Base-by-base conservation (phyloP, 2,329 filamentous ascomycete species). In the Epichloe gansuensis region DNA sequence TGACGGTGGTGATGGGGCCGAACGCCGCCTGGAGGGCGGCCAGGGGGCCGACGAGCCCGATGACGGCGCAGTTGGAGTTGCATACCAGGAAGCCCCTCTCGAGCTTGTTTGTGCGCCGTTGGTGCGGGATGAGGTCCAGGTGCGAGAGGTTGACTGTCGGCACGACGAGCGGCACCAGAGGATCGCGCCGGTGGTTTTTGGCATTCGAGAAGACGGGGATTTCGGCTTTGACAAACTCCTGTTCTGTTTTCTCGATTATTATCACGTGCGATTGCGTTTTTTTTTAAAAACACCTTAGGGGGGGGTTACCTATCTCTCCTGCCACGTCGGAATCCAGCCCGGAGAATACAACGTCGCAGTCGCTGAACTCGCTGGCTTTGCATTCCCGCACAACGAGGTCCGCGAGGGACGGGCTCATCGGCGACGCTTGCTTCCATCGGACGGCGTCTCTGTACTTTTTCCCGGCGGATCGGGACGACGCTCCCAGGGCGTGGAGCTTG, bases 41-140 rank as follows among this genome's bases (percentile, higher is more conserved):
- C 64, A 96, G 91, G 25, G 93, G 93, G 57, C 95, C 94, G 55
- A 96, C 91, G 53, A 97, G 81, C 47, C 91, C 91, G 62, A 97
- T 95, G 63, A 96, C 91, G 52, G 91, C 91, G 72, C 93, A 98
- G 74, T 97, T 97, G 58, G 89, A 95, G 74, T 97, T 97, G 78
- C 91, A 97, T 55, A 96, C 89, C 39, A 97, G 73, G 73, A 97
- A 95, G 25, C 93, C 93, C 70, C 87, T 89, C 56, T 85, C 74
- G 44, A 95, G 75, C 31, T 74, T 73, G 67, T 86, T 80, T 43
- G 85, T 76, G 64, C 81, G 76, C 56, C 87, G 80, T 73, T 97
- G 91, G 69, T 94, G 84, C n/a, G 86, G 84, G 65, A 97, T 91
- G 55, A 96, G 77, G 64, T 85, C 80, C 61, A 96, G 79, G 70